These are phyloP conservation scores for Pleurotus giganteus DNA, from an alignment of 768 basidiomycete genomes.

Conservation along the genomic window DNA sequence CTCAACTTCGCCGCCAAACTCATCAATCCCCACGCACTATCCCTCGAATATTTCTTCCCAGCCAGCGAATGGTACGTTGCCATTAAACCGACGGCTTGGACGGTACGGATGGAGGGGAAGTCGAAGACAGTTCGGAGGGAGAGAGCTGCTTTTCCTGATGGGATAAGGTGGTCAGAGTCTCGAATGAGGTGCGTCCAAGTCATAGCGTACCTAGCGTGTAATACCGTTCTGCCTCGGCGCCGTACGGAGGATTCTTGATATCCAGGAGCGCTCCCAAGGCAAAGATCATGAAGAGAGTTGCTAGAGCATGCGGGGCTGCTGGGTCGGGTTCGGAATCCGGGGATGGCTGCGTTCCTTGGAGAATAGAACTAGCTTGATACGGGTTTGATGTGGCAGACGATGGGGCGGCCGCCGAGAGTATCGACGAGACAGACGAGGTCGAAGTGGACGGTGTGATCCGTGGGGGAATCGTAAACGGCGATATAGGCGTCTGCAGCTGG, in stretches of 20 bases:
- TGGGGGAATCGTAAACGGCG: background rate
- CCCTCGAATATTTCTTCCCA: slow-evolving; percentile 49
- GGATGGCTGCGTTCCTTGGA: slow-evolving; percentile 5
- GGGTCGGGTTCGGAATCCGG: slow-evolving; percentile 13
- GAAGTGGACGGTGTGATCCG: background rate
- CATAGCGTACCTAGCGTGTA: slow-evolving; percentile 45
- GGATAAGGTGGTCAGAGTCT: background rate
- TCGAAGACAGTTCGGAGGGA: slow-evolving; percentile 51
- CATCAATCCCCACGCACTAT: slow-evolving; percentile 51
- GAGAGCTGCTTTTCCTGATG: slow-evolving; percentile 38
- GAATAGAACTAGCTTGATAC: background rate
- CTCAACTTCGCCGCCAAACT: slow-evolving; percentile 58
- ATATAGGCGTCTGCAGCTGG: background rate
- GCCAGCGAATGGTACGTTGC: slow-evolving; percentile 53
- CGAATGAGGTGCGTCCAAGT: background rate
- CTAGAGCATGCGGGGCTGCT: slow-evolving; percentile 45
- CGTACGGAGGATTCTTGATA: slow-evolving; percentile 46
- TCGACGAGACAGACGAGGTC: background rate
- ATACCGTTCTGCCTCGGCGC: slow-evolving; percentile 58
- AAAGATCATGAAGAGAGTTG: slow-evolving; percentile 55
- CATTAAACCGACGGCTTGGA: slow-evolving; percentile 59
- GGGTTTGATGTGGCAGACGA: no score
- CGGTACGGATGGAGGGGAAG: slow-evolving; percentile 51
- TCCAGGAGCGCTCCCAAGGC: slow-evolving; percentile 65
- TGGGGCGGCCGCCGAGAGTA: background rate